Percentiles rank a stretch among this genome's conserved stretches.
These are phyloP conservation scores for Acrocalymma vagum DNA, from an alignment of 2,329 filamentous ascomycete genomes.

Conservation along the genomic window DNA sequence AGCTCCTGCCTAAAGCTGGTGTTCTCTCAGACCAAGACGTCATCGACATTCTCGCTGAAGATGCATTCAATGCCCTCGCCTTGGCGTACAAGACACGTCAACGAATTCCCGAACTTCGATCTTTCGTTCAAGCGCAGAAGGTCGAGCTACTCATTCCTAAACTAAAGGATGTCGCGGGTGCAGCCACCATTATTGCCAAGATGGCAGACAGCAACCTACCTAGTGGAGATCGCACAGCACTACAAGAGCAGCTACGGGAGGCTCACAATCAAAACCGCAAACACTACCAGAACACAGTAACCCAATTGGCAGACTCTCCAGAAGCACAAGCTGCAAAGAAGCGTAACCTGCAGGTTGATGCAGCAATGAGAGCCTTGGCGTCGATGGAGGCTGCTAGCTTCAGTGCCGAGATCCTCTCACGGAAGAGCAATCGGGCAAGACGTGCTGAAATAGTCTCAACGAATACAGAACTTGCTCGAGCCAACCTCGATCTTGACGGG, in stretches of 20 bases:
- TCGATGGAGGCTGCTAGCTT: conserved; percentile 36
- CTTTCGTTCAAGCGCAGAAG: conserved; percentile 36
- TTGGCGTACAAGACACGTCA: conserved; percentile 41
- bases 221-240: conserved; percentile 15
- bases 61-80: conserved; percentile 37
- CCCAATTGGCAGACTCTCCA: conserved; percentile 19
- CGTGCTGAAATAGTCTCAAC: conserved; percentile 32
- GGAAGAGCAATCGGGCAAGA: conserved; percentile 42
- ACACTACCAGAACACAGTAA: conserved; percentile 24
- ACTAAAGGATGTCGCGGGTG: conserved; percentile 40
- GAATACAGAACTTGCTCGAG: conserved; percentile 19
- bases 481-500: conserved; percentile 34
- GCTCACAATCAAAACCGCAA: conserved; percentile 39
- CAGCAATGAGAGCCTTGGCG: conserved; percentile 33
- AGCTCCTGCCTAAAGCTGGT: conserved; percentile 27
- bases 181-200: conserved; percentile 31
- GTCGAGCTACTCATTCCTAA: conserved; percentile 34
- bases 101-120: conserved; percentile 30
- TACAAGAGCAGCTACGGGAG: conserved; percentile 34
- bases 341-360: conserved; percentile 38
- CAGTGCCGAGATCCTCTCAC: conserved; percentile 41
- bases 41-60: conserved; percentile 31
- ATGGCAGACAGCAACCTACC: conserved; percentile 20
- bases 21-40: conserved; percentile 25
- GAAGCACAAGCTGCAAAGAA: conserved; percentile 16